Percentiles rank a stretch among this genome's conserved stretches.
Evolutionary conservation across 2,329 filamentous ascomycete genomes (phyloP).

Genomic region (Scleromitrula shiraiana): DNA sequence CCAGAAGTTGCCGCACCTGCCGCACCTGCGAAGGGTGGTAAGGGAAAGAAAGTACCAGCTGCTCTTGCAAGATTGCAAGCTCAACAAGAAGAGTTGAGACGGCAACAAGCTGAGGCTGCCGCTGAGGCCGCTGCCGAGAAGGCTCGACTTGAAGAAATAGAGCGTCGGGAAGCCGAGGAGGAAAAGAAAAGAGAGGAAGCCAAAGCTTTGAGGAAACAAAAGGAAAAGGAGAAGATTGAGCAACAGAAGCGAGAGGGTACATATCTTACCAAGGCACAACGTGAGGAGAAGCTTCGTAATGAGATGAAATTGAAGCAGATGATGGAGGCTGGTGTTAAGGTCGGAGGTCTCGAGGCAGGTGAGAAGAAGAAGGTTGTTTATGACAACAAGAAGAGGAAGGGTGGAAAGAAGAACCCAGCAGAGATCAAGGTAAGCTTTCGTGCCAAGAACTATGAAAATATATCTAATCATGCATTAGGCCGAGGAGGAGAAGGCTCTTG

Average conservation of each 20-base stretch:
- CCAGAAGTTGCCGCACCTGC: constrained; percentile 35
- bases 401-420: constrained; percentile 42
- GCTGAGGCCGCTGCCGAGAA: constrained; percentile 54
- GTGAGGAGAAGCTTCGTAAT: constrained; percentile 70
- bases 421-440: constrained; percentile 43
- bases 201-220: constrained; percentile 72
- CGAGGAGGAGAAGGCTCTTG: constrained; percentile 71
- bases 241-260: constrained; percentile 84
- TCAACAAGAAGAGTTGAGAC: constrained; percentile 71
- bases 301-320: constrained; percentile 79
- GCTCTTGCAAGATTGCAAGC: constrained; percentile 67
- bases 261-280: constrained; percentile 78
- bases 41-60: constrained; percentile 84
- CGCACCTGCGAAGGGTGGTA: constrained; percentile 47
- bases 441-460: neutral
- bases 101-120: constrained; percentile 55
- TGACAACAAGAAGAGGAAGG: constrained; percentile 71
- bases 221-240: constrained; percentile 78
- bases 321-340: constrained; percentile 67
- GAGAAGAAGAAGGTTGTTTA: constrained; percentile 63
- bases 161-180: constrained; percentile 59
- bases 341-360: constrained; percentile 49
- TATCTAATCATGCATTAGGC: constrained; percentile 36
- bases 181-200: constrained; percentile 62
- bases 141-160: constrained; percentile 56